phyloP scores from a whole-genome alignment of 192 early-diverging fungal genomes.

The Umbelopsis sp. region DNA sequence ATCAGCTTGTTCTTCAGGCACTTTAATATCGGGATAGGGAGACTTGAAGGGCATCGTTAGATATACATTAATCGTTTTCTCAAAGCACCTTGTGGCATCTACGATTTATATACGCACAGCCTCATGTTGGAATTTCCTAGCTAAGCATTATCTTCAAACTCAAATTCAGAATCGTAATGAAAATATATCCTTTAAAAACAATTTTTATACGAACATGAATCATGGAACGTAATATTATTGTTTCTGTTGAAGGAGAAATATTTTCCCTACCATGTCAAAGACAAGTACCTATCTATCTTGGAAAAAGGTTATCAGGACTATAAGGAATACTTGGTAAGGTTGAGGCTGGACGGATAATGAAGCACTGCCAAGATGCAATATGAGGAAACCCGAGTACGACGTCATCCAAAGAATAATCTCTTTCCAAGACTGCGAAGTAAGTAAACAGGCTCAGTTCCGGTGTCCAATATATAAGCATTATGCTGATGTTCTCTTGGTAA shows the following conservation, averaged over 20 bases:
- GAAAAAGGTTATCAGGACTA: conserved; percentile 48
- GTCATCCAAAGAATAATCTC: conserved; percentile 76
- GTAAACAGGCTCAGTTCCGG: conserved; percentile 39
- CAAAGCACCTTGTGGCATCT: too few relatives aligned
- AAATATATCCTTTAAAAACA: too few relatives aligned
- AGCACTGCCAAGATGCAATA: conserved; percentile 83
- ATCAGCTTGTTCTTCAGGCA: conserved; percentile 37
- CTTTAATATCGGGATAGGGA: neutral
- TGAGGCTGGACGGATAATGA: neutral
- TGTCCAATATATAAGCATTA: neutral
- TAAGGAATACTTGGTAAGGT: conserved; percentile 52
- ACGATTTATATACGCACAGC: too few relatives aligned
- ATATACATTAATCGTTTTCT: neutral
- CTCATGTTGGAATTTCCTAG: too few relatives aligned
- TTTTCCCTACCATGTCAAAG: conserved; percentile 32
- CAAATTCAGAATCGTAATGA: too few relatives aligned
- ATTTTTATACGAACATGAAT: too few relatives aligned
- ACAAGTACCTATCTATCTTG: conserved; percentile 39
- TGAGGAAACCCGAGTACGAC: conserved; percentile 85
- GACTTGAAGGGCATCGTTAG: neutral
- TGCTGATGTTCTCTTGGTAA: neutral
- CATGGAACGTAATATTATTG: too few relatives aligned
- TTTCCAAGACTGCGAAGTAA: conserved; percentile 84
- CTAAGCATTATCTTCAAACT: too few relatives aligned
- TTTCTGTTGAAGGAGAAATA: too few relatives aligned